Evolutionary conservation across 768 basidiomycete genomes (phyloP).

Genomic region (Agrocybe chaxingu): DNA sequence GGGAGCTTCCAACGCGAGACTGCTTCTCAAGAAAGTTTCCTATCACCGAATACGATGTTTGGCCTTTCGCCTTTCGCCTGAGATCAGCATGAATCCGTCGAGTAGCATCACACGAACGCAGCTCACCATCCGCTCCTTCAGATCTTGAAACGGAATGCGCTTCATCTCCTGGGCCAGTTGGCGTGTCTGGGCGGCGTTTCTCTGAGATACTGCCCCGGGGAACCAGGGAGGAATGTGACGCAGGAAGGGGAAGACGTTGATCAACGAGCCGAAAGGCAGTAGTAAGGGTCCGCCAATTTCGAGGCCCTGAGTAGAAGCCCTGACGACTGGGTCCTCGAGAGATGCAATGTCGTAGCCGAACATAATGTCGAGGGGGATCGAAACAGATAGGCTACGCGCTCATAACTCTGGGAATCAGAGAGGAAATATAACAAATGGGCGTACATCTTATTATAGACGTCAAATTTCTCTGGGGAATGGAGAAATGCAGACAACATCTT

Average conservation of each 20-base stretch:
- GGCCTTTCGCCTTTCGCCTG: slow-evolving; percentile 7
- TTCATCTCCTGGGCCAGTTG: slow-evolving; percentile 2
- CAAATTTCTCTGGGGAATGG: slow-evolving; percentile 7
- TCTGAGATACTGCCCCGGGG: slow-evolving; percentile 8
- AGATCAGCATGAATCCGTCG: background rate
- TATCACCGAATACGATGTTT: slow-evolving; percentile 9
- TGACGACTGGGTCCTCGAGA: slow-evolving; percentile 6
- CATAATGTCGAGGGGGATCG: slow-evolving; percentile 7
- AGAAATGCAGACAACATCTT: slow-evolving; percentile 26
- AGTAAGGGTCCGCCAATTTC: slow-evolving; percentile 1
- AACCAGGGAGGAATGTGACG: slow-evolving; percentile 12
- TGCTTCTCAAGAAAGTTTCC: slow-evolving; percentile 11
- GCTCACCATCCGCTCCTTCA: slow-evolving; percentile 6
- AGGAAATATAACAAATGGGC: too few species aligned
- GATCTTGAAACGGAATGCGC: slow-evolving; percentile 5
- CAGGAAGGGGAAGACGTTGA: slow-evolving; percentile 11
- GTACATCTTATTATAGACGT: slow-evolving; percentile 10
- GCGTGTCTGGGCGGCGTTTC: background rate
- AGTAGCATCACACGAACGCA: background rate
- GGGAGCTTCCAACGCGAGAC: background rate
- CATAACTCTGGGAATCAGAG: background rate
- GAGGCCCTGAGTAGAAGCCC: slow-evolving; percentile 3
- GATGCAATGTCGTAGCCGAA: slow-evolving; percentile 11
- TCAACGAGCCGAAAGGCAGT: slow-evolving; percentile 5
- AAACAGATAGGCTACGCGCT: slow-evolving; percentile 4